Evolutionary conservation across 108 stramenopile genomes (phyloP), one percentile per base, ranked within the genome.

Genomic region (Nitzschia inconspicua): DNA sequence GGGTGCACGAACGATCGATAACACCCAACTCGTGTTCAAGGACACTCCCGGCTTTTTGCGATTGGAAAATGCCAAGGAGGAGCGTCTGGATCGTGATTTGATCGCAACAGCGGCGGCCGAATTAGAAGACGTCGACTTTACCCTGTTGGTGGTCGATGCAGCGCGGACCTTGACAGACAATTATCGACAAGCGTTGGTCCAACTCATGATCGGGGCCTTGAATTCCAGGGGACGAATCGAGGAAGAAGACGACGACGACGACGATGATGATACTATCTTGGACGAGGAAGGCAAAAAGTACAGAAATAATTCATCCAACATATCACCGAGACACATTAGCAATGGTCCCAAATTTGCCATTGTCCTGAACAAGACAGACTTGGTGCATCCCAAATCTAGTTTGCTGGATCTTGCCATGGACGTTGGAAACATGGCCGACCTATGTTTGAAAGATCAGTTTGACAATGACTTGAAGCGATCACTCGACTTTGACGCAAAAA

Each of bases 31-130:
- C 1, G 83, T 89, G 24, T 96, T 96, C 60, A 73, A 84, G 23
- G 95, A 96, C 57, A 95, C 95, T 13, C 95, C 95, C 4, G 95
- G 95, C 16, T 95, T 88, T 79, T 53, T 96, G 47, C 75, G 83
- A 63, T 61, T 75, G 40, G 56, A 66, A 41, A 55, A 59, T 44
- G 76, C 81, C 8, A 70, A 64, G 23, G 71, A 88, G 52, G 86
- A 94, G 39, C 82, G 85, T 25, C 46, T 80, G 56, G 66, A 85
- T 31, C 60, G 86, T 39, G 66, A 77, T 41, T 60, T 89, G 35
- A 65, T 79, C 3, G 61, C 63, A n/a, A 77, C 75, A 22, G 79
- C 93, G 14, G 61, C 66, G 4, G 47, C 70, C 18, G 88, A 89
- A 44, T 77, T 95, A 75, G 57, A 80, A 47, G 28, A 67, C 35